Evolutionary conservation across 2,329 filamentous ascomycete species (phyloP), one percentile per base, ranked within the genome.

Genomic region (Coniochaeta prunicola): DNA sequence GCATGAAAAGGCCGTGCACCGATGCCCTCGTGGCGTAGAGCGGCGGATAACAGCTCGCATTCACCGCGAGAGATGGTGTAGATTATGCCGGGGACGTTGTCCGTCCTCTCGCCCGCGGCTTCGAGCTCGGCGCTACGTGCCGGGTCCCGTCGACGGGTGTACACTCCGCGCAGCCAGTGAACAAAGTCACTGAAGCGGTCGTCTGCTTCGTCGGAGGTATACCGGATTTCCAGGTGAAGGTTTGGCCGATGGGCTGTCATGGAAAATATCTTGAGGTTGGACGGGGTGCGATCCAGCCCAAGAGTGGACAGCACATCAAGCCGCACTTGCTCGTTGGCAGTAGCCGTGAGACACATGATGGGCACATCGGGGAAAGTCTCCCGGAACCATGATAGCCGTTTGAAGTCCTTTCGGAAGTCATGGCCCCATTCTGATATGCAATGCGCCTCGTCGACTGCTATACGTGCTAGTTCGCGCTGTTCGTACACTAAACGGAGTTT

Each of bases 391-490:
- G 84, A 87, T 7, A 97, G 80, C 21, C 88, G 84, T 69, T 94
- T 92, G 74, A 96, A 97, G 59, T 92, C 90, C 36, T 88, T 90
- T n/a, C 93, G 88, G 70, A 97, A 97, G 72, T 97, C 93, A 71
- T 97, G 92, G 1, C 93, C 93, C 93, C 93, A 97, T 85, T 97
- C 92, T 26, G 91, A 96, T 65, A 97, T 96, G 71, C 93, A 97
- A 72, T 97, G 93, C 2, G 93, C 93, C 75, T 97, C 93, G 68
- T 97, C 93, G 59, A 97, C 87, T 54, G 90, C 93, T 63, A 97
- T 85, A 15, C 93, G 85, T 10, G 89, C 88, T n/a, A 97, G 82
- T 73, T 97, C 91, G 59, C 84, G 83, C 71, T 97, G 92, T 60
- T 85, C 77, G 69, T 97, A 78, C 15, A 97, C 87, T 4, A 89